phyloP scores from a whole-genome alignment of 139 green algal species.

The Deuterostichococcus epilithicus region DNA sequence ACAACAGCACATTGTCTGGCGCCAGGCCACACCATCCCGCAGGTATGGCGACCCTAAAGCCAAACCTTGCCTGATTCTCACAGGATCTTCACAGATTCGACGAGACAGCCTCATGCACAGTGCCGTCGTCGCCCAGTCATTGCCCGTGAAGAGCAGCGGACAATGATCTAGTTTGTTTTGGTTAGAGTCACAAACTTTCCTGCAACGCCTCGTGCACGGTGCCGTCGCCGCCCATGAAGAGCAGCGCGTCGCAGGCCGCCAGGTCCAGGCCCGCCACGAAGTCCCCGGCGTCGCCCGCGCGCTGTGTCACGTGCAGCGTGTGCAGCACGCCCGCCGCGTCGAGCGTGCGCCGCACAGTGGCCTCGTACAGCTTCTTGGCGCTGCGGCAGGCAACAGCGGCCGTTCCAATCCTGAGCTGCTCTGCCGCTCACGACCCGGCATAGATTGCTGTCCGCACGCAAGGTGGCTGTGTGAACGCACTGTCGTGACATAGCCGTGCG shows the following conservation, averaged over 20 bases:
- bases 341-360: conserved; percentile 45
- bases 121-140: too few species aligned
- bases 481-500: background rate
- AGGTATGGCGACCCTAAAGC: too few species aligned
- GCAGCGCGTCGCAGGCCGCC: conserved; percentile 30
- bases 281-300: conserved; percentile 41
- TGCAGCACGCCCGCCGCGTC: conserved; percentile 51
- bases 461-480: background rate
- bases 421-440: too few species aligned
- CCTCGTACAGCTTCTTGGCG: conserved; percentile 19
- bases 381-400: conserved; percentile 18
- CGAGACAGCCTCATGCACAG: too few species aligned
- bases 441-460: background rate
- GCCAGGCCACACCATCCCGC: too few species aligned
- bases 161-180: background rate
- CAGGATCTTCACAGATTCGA: too few species aligned
- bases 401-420: too few species aligned
- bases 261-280: conserved; percentile 33
- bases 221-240: conserved; percentile 71
- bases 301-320: conserved; percentile 29
- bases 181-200: conserved; percentile 21
- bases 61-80: too few species aligned
- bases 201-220: conserved; percentile 70
- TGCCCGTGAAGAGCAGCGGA: too few species aligned
- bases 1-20: too few species aligned